A percentile compares a stretch with the other conserved stretches of the same genome.
These are phyloP conservation scores for Kalmusia sp. DNA, from an alignment of 2,329 filamentous ascomycete genomes.

Conservation along the genomic window DNA sequence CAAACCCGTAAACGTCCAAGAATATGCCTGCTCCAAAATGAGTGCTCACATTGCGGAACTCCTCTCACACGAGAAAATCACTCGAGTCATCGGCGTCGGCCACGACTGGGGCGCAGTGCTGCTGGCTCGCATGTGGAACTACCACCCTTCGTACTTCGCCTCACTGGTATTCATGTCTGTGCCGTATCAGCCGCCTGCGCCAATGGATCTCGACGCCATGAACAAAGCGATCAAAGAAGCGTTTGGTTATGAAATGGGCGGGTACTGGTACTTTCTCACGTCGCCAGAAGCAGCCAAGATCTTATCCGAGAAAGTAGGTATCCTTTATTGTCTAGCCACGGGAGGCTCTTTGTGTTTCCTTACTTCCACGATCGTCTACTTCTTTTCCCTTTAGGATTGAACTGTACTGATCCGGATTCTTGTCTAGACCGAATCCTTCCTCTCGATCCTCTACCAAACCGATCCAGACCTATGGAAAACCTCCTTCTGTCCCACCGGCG, in stretches of 20 bases:
- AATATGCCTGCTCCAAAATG: slow-evolving; percentile 12
- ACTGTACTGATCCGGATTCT: no score
- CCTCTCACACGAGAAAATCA: slow-evolving; percentile 2
- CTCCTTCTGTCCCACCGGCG: neutral
- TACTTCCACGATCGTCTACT: neutral
- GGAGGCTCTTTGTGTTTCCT: neutral
- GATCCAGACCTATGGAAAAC: neutral
- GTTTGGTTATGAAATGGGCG: slow-evolving; percentile 9
- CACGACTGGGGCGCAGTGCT: slow-evolving; percentile 14
- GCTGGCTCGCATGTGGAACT: slow-evolving; percentile 1
- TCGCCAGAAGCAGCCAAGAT: neutral
- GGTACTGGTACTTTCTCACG: slow-evolving; percentile 9
- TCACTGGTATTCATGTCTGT: slow-evolving; percentile 6
- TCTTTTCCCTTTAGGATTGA: no score
- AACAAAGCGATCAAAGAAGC: neutral
- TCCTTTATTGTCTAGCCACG: neutral
- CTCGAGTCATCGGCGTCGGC: slow-evolving; percentile 14
- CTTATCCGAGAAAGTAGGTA: neutral
- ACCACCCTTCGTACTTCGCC: neutral
- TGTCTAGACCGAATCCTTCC: neutral
- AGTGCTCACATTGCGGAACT: slow-evolving; percentile 5
- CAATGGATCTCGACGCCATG: slow-evolving; percentile 4
- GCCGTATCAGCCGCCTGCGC: neutral
- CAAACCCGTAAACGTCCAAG: slow-evolving; percentile 18
- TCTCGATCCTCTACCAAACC: neutral